Evolutionary conservation across 2,329 filamentous ascomycete genomes (phyloP).

Genomic region (Seiridium unicorne): DNA sequence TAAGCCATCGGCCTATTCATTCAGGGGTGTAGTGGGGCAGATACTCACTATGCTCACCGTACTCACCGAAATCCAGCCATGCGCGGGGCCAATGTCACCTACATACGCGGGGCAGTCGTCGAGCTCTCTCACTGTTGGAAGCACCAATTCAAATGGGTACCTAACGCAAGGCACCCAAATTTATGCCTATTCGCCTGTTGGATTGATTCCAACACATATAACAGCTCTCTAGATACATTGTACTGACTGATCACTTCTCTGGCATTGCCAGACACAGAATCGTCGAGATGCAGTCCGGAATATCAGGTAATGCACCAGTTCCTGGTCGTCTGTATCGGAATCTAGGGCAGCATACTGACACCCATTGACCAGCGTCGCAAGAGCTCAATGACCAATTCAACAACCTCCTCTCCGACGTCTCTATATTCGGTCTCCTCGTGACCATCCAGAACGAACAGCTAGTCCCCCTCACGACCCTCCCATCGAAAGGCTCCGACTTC

Average conservation of each 20-base stretch:
- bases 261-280: background rate
- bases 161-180: background rate
- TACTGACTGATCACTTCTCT: background rate
- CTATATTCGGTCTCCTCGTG: slow-evolving; percentile 68
- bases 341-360: background rate
- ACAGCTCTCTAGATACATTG: background rate
- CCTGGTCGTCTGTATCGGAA: background rate
- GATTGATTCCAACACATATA: background rate
- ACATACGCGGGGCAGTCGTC: no score
- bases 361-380: slow-evolving; percentile 58
- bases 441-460: slow-evolving; percentile 70
- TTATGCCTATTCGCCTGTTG: background rate
- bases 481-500: slow-evolving; percentile 56
- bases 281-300: slow-evolving; percentile 70
- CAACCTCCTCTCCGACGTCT: slow-evolving; percentile 58
- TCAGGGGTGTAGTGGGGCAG: no score
- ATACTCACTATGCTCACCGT: no score
- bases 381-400: slow-evolving; percentile 76
- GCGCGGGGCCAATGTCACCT: no score
- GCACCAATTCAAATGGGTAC: background rate
- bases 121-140: no score
- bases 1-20: no score
- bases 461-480: slow-evolving; percentile 55
- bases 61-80: no score
- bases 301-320: slow-evolving; percentile 54